Conservation (phyloP, 2,329 filamentous ascomycete species). For the Akanthomyces lecanii region DNA sequence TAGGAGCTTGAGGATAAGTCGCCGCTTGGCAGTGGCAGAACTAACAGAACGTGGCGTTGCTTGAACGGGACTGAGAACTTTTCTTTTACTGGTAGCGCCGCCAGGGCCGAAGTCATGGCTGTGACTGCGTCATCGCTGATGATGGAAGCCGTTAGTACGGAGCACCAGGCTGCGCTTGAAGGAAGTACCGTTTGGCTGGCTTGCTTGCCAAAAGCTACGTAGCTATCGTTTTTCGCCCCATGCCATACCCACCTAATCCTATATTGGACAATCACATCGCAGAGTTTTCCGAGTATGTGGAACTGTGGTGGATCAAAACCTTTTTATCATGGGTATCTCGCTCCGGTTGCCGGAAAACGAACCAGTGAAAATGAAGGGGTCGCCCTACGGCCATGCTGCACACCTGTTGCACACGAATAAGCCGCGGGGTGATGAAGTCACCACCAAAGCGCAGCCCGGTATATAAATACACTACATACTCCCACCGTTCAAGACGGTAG, state of each 20-base stretch:
- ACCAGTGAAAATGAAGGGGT: background rate
- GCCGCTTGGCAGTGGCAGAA: background rate
- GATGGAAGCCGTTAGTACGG: background rate
- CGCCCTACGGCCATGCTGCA: background rate
- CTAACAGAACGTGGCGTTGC: background rate
- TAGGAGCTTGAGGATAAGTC: background rate
- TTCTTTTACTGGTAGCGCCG: background rate
- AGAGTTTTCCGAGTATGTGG: slow-evolving; percentile 4
- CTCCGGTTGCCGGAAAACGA: background rate
- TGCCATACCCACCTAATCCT: background rate
- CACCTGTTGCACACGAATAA: background rate
- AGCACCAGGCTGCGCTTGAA: background rate
- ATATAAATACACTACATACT: slow-evolving; percentile 31
- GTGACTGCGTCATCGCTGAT: background rate
- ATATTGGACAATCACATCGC: background rate
- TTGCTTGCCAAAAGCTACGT: background rate
- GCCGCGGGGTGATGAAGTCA: slow-evolving; percentile 16
- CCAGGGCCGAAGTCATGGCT: background rate
- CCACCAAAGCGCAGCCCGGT: slow-evolving; percentile 14
- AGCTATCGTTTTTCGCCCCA: background rate
- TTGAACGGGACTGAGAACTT: background rate
- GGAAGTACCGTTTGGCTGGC: background rate
- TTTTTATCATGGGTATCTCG: background rate
- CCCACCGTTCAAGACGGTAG: slow-evolving; percentile 41
- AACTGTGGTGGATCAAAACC: slow-evolving; percentile 2